A percentile compares a stretch with the other conserved stretches of the same genome.
These are phyloP conservation scores for Nakazawaea wyomingensis DNA, from an alignment of 805 yeast species.

Conservation along the genomic window DNA sequence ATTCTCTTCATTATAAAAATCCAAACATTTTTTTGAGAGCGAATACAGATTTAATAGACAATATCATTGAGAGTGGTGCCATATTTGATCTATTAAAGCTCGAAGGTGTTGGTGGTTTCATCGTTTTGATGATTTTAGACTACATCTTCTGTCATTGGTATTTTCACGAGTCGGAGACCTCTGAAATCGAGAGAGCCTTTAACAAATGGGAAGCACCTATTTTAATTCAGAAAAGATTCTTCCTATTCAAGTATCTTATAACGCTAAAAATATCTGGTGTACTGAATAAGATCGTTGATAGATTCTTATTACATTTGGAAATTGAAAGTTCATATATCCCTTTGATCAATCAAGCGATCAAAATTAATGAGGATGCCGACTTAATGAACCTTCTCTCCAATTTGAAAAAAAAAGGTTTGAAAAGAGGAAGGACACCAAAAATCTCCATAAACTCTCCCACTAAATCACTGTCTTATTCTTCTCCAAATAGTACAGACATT, in stretches of 20 bases:
- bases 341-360: slow-evolving; percentile 3
- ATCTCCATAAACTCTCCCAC: too few species aligned
- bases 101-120: slow-evolving; percentile 21
- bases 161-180: slow-evolving; percentile 19
- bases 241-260: slow-evolving; percentile 18
- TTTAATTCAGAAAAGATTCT: slow-evolving; percentile 17
- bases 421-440: too few species aligned
- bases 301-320: slow-evolving; percentile 3
- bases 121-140: slow-evolving; percentile 36
- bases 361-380: slow-evolving; percentile 1
- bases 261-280: slow-evolving; percentile 9
- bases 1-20: slow-evolving; percentile 25
- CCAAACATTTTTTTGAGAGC: slow-evolving; percentile 32
- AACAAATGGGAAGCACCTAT: slow-evolving; percentile 28
- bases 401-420: too few species aligned
- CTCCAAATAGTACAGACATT: neutral
- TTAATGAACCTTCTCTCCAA: neutral
- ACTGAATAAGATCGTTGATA: slow-evolving; percentile 12
- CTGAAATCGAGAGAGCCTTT: slow-evolving; percentile 21
- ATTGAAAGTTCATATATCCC: neutral
- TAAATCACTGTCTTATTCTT: too few species aligned
- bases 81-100: slow-evolving; percentile 27
- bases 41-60: slow-evolving; percentile 34
- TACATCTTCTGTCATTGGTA: slow-evolving; percentile 45
- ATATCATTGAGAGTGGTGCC: slow-evolving; percentile 33